Base-by-base conservation (phyloP, 306 rosid genomes). In the Citrullus colocynthis region DNA sequence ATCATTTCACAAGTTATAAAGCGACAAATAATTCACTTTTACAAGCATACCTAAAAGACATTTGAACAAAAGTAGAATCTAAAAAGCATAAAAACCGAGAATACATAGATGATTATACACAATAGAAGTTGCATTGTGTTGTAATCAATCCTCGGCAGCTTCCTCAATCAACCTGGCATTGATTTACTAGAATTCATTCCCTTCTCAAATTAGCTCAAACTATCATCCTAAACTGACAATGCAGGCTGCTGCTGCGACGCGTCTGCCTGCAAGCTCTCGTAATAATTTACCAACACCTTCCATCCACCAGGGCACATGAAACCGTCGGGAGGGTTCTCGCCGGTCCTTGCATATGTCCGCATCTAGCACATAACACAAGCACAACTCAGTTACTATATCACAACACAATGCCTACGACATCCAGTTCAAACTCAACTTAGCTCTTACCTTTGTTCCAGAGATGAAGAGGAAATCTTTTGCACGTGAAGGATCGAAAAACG, bases 221-320 rank as follows among this genome's bases (percentile, higher is more conserved):
- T 0, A 55, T 76, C 21, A 30, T 67, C 76, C 88, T 89, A 92
- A 51, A 86, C 42, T 75, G 96, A 89, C 48, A 89, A 64, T 51
- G 86, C 96, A 44, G 93, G 84, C 54, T 88, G 87, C 65, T 90
- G 93, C 76, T 87, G 85, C 7, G 91, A 72, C 34, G 87, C 57
- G 71, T 89, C 98, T 2, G 84, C 86, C 79, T 96, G 97, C 87
- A 92, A 86, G 85, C 96, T 87, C 87, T 92, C 76, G 74, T 96
- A 92, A 75, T 96, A 89, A 52, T 88, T 82, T 44, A 92, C 98
- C 54, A 96, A 90, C 78, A 92, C 99, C 79, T 87, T 86, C 99
- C 99, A 92, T 77, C 99, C 99, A 39, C 87, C 81, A 14, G 98
- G 98, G 67, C 98, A 96, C 99, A 96, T 96, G 71, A 96, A 96